Conservation (phyloP, 805 yeast species). For the Hemisphaericaspora nanyangensis region DNA sequence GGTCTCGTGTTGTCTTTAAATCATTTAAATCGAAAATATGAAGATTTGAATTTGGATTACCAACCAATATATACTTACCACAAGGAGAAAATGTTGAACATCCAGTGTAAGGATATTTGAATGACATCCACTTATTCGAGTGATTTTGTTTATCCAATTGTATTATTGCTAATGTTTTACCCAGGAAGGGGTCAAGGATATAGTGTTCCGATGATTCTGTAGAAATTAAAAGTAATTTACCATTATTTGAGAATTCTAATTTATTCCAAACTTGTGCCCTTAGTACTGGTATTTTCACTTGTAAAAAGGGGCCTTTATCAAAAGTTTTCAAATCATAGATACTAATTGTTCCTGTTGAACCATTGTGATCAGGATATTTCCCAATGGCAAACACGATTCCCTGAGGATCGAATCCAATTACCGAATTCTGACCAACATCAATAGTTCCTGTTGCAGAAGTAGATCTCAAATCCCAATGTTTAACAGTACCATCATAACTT, state of each 20-base stretch:
- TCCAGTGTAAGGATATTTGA: slow-evolving; percentile 31
- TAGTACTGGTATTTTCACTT: slow-evolving; percentile 14
- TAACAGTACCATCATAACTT: slow-evolving; percentile 72
- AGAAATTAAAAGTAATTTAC: slow-evolving; percentile 57
- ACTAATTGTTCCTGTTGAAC: slow-evolving; percentile 24
- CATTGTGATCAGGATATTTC: slow-evolving; percentile 11
- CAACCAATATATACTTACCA: slow-evolving; percentile 36
- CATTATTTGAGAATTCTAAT: slow-evolving; percentile 76
- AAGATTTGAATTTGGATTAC: slow-evolving; percentile 23
- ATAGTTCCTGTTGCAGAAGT: slow-evolving; percentile 58
- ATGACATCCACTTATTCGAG: slow-evolving; percentile 18
- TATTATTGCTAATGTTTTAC: slow-evolving; percentile 39
- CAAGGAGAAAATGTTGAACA: slow-evolving; percentile 36
- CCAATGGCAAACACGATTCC: slow-evolving; percentile 78
- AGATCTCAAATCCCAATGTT: slow-evolving; percentile 82
- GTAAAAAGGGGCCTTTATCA: slow-evolving; percentile 54
- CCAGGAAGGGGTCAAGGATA: slow-evolving; percentile 68
- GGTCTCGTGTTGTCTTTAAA: slow-evolving; percentile 15
- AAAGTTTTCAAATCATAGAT: slow-evolving; percentile 60
- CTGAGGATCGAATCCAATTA: slow-evolving; percentile 76
- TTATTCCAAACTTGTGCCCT: slow-evolving; percentile 49
- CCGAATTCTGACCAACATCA: slow-evolving; percentile 50
- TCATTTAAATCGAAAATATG: slow-evolving; percentile 26
- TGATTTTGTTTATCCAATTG: slow-evolving; percentile 9
- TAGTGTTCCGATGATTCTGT: slow-evolving; percentile 53